Evolutionary conservation across 345 rosid genomes (phyloP), one percentile per base, ranked within the genome.

Genomic region (Lagerstroemia speciosa): DNA sequence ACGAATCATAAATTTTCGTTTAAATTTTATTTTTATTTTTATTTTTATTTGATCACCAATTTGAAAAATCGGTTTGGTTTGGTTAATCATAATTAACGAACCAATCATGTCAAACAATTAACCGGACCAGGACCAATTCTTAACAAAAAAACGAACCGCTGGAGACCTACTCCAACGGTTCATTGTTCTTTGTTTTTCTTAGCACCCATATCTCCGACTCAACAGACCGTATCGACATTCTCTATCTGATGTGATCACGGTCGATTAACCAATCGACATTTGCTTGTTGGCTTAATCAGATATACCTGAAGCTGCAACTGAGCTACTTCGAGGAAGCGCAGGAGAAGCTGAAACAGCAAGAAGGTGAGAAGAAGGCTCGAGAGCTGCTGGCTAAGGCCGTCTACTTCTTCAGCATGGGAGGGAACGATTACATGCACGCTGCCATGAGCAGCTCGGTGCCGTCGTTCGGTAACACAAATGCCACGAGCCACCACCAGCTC

Each of bases 321-420:
- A 66, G 67, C 31, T 68, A 69, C 33, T 75, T 75, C 11, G 68
- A 71, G 68, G 46, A 67, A 17, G 38, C 52, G 68, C 34, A 14
- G 53, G 34, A 65, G 63, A 24, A 20, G 37, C 52, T 71, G 71
- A 72, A 27, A 41, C 74, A 75, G 33, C 67, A 75, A 38, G 17
- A 52, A 14, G 71, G 73, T 20, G 70, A 65, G 24, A 66, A 57
- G 27, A 67, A 70, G 19, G 72, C 71, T 24, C 67, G 62, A 33
- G 62, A 29, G 14, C 22, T 72, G 65, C 2, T 73, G 37, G 29
- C 41, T 0, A 20, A 67, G 16, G 68, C 81, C 5, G 73, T 74
- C 10, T 74, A 78, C 65, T 71, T 66, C 9, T 60, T 78, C 50
- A 71, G 76, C 62, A 60, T 78, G 55, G 78, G 81, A 55, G 81